Evolutionary conservation across 192 early-diverging fungal species (phyloP).

Genomic region (Fimicolochytrium jonesii): DNA sequence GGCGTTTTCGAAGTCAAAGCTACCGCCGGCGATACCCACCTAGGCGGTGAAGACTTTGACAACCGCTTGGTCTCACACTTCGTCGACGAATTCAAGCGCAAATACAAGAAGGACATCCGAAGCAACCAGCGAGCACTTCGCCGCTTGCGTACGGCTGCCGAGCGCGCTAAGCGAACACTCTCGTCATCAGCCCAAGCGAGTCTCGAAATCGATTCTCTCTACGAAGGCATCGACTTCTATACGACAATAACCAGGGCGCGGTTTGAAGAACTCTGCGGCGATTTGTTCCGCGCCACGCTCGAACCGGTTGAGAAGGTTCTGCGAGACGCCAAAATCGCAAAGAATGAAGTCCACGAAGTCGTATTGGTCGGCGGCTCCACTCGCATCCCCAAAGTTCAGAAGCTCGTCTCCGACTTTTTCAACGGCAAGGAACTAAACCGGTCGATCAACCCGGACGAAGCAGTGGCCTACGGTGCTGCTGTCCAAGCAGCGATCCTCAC

Average conservation of each 20-base stretch:
- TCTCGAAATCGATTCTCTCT: conserved; percentile 95
- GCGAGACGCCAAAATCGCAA: conserved; percentile 94
- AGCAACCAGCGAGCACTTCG: conserved; percentile 87
- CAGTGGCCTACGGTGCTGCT: conserved; percentile 97
- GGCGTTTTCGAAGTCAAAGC: conserved; percentile 99
- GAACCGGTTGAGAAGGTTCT: conserved; percentile 96
- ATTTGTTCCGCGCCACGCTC: conserved; percentile 93
- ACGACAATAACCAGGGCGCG: conserved; percentile 96
- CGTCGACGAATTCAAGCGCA: conserved; percentile 94
- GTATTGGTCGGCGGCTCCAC: conserved; percentile 98
- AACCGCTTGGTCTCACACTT: conserved; percentile 98
- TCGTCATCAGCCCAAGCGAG: conserved; percentile 92
- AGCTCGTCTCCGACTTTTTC: conserved; percentile 97
- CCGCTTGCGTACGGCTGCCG: conserved; percentile 94
- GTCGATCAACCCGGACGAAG: conserved; percentile 99
- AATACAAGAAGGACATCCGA: conserved; percentile 94
- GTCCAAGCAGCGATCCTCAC: conserved; percentile 97
- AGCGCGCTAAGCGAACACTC: conserved; percentile 96
- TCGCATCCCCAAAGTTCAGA: conserved; percentile 99
- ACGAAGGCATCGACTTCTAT: conserved; percentile 97
- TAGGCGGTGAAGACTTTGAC: conserved; percentile 99
- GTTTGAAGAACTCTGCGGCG: conserved; percentile 98
- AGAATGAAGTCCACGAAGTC: conserved; percentile 85
- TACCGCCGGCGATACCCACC: conserved; percentile 97
- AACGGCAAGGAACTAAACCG: conserved; percentile 99